Conservation (phyloP, 2,329 filamentous ascomycete genomes). For the Aspergillus arachidicola region DNA sequence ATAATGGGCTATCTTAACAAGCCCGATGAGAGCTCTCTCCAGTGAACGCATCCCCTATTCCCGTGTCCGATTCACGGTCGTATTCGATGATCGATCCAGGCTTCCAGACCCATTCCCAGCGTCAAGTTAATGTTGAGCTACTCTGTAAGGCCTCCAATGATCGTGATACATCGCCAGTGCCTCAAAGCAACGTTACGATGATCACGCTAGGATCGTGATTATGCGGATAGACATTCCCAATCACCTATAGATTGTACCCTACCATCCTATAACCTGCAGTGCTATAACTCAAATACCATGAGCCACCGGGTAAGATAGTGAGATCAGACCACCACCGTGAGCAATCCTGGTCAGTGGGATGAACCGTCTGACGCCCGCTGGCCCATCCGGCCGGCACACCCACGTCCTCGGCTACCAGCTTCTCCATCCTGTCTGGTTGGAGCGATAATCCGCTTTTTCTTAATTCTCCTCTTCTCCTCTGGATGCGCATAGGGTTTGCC, state of each 20-base stretch:
- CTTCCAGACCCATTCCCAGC: not conserved
- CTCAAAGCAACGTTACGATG: slow-evolving; percentile 14
- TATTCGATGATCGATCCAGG: not conserved
- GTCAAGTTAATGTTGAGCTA: slow-evolving; percentile 11
- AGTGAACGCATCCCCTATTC: not conserved
- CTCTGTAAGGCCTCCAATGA: slow-evolving; percentile 18
- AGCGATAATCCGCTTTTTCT: not conserved
- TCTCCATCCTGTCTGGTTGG: not conserved
- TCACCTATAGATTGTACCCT: slow-evolving; percentile 1
- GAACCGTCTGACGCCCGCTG: not conserved
- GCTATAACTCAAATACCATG: slow-evolving; percentile 2
- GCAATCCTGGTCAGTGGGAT: slow-evolving; percentile 1
- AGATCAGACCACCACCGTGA: slow-evolving; percentile 9
- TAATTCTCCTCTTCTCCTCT: not conserved
- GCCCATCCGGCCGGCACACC: slow-evolving; percentile 2
- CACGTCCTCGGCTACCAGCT: slow-evolving; percentile 1
- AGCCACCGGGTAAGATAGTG: not conserved
- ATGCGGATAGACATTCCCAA: not conserved
- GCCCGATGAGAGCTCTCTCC: not conserved
- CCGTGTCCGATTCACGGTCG: not conserved
- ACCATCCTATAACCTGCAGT: not conserved
- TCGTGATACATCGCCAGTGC: not conserved
- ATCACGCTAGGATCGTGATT: slow-evolving; percentile 6
- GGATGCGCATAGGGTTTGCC: not conserved
- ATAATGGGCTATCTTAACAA: not conserved